phyloP scores from a whole-genome alignment of 2,329 filamentous ascomycete species.

The Pseudodiploospora longispora region DNA sequence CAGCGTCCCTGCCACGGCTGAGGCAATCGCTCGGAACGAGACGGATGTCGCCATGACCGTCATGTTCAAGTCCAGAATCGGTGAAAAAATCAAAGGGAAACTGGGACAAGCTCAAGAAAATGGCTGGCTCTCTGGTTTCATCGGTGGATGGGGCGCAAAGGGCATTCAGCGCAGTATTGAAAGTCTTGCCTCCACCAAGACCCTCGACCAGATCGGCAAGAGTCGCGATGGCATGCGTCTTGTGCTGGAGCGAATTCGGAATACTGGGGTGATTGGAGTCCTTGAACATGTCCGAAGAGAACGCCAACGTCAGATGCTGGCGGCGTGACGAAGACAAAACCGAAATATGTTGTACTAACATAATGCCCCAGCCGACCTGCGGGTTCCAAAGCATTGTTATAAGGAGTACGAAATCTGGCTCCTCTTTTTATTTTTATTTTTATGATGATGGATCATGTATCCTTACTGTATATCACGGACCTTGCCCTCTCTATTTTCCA shows the following conservation, averaged over 20 bases:
- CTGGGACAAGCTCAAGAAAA: constrained; percentile 39
- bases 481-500: constrained; percentile 19
- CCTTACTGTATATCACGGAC: constrained; percentile 25
- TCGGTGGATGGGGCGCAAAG: constrained; percentile 54
- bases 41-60: constrained; percentile 70
- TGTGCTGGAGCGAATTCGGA: constrained; percentile 61
- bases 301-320: constrained; percentile 23
- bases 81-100: constrained; percentile 55
- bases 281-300: constrained; percentile 46
- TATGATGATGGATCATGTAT: constrained; percentile 15
- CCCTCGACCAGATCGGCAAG: constrained; percentile 69
- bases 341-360: not conserved
- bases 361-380: no score
- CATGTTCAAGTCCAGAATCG: constrained; percentile 63
- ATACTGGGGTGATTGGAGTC: constrained; percentile 50
- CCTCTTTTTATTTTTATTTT: not conserved
- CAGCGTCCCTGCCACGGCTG: constrained; percentile 29
- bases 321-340: constrained; percentile 4
- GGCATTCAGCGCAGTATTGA: constrained; percentile 76
- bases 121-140: constrained; percentile 44
- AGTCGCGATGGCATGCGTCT: constrained; percentile 77
- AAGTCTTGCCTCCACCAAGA: constrained; percentile 67
- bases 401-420: no score
- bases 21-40: constrained; percentile 22
- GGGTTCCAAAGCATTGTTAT: no score